These are phyloP conservation scores for Dittrichia graveolens DNA, from an alignment of 129 eudicot genomes.

Conservation along the genomic window DNA sequence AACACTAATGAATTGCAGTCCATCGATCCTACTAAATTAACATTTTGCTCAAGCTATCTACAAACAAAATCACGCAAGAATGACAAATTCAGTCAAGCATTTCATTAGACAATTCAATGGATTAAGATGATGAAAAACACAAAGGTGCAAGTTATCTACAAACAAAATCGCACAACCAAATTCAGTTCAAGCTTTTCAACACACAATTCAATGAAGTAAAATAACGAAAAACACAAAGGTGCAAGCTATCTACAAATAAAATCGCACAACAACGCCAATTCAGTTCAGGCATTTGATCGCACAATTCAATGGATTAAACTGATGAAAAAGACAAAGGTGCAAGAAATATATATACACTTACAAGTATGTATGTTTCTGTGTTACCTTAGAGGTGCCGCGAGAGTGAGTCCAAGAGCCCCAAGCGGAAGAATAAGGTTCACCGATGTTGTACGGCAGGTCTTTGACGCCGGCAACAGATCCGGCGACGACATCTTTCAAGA, in stretches of 20 bases:
- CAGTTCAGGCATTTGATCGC: no score
- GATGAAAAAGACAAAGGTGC: no score
- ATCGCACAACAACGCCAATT: no score
- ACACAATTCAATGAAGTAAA: no score
- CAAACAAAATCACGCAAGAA: not conserved
- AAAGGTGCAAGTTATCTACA: no score
- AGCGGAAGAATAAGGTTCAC: conserved; percentile 90
- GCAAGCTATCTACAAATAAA: no score
- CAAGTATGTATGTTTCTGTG: no score
- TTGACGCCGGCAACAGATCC: conserved; percentile 87
- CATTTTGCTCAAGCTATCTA: conserved; percentile 2
- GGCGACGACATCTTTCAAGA: conserved; percentile 73
- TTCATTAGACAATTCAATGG: conserved; percentile 19
- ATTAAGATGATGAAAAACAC: not conserved
- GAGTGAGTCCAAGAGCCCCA: conserved; percentile 93
- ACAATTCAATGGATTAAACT: no score
- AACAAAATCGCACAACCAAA: no score
- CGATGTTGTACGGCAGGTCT: conserved; percentile 86
- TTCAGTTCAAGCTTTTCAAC: no score
- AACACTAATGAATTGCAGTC: conserved; percentile 22
- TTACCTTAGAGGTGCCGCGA: conserved; percentile 79
- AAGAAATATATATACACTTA: no score
- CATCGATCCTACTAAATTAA: conserved; percentile 28
- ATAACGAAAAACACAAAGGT: no score
- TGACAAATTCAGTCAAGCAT: not conserved